Conservation (phyloP, 2,329 filamentous ascomycete genomes). For the Lizonia empirigonia region DNA sequence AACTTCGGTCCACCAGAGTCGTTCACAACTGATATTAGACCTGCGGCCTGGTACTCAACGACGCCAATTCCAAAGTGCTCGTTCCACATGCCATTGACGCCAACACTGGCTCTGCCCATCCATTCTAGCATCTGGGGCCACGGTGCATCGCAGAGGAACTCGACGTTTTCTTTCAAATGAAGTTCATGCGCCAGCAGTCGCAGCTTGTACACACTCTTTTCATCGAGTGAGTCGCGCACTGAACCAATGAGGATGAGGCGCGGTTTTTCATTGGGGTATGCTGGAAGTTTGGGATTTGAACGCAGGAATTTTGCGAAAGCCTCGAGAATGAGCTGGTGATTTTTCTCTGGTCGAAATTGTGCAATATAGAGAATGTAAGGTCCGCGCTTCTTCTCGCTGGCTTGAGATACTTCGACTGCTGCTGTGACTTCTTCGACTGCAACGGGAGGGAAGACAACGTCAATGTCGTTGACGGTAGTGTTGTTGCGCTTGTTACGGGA, state of each 20-base stretch:
- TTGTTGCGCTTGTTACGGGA: conserved; percentile 49
- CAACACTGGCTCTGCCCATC: conserved; percentile 76
- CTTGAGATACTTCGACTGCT: conserved; percentile 71
- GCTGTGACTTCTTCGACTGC: conserved; percentile 83
- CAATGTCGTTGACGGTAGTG: conserved; percentile 63
- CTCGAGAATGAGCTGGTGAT: conserved; percentile 83
- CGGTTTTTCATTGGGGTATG: conserved; percentile 58
- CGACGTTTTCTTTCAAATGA: conserved; percentile 75
- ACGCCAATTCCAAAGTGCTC: conserved; percentile 99
- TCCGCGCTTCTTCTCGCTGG: conserved; percentile 71
- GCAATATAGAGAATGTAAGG: conserved; percentile 88
- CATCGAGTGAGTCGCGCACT: conserved; percentile 78
- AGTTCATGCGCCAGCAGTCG: conserved; percentile 86
- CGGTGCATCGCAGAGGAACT: conserved; percentile 87
- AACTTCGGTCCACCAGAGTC: conserved; percentile 89
- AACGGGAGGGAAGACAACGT: conserved; percentile 88
- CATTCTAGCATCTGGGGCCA: conserved; percentile 87
- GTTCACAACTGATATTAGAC: conserved; percentile 90
- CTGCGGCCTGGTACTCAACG: conserved; percentile 96
- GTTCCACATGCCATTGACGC: conserved; percentile 98
- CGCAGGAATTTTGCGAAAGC: conserved; percentile 78
- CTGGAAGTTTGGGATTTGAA: conserved; percentile 32
- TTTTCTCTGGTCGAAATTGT: conserved; percentile 97
- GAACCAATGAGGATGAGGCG: conserved; percentile 86
- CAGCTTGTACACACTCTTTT: conserved; percentile 87